phyloP scores from a whole-genome alignment of 2,329 filamentous ascomycete species.

The Elsinoe necatrix region DNA sequence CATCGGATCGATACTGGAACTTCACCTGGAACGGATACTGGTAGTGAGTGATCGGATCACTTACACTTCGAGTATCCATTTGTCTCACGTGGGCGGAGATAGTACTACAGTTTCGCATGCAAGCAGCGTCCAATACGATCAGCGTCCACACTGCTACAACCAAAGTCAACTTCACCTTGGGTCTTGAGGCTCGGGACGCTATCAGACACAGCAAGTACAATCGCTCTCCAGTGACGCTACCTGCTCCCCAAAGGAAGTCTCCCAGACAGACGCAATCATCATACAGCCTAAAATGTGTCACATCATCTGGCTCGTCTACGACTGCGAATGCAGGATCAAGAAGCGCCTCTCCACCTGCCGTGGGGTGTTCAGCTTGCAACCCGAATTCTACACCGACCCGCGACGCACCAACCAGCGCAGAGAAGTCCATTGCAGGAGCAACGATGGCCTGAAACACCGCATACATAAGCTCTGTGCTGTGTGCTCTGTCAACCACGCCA shows the following conservation, averaged over 20 bases:
- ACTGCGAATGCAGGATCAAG: slow-evolving; percentile 27
- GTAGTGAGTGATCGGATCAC: no score
- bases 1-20: neutral
- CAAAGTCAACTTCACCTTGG: no score
- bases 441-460: slow-evolving; percentile 23
- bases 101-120: no score
- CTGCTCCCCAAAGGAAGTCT: no score
- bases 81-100: no score
- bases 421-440: slow-evolving; percentile 25
- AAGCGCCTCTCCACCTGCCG: slow-evolving; percentile 29
- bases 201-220: no score
- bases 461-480: slow-evolving; percentile 20
- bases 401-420: neutral
- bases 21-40: neutral
- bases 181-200: no score
- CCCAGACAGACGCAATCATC: no score
- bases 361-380: slow-evolving; percentile 23
- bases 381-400: slow-evolving; percentile 16
- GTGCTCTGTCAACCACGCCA: slow-evolving; percentile 15
- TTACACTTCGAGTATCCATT: no score
- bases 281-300: slow-evolving; percentile 36
- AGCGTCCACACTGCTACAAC: neutral
- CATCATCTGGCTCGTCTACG: slow-evolving; percentile 26
- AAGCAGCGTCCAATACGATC: neutral
- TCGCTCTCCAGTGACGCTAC: no score